Conservation (phyloP, 2,329 filamentous ascomycete genomes). For the Teratosphaeria destructans region DNA sequence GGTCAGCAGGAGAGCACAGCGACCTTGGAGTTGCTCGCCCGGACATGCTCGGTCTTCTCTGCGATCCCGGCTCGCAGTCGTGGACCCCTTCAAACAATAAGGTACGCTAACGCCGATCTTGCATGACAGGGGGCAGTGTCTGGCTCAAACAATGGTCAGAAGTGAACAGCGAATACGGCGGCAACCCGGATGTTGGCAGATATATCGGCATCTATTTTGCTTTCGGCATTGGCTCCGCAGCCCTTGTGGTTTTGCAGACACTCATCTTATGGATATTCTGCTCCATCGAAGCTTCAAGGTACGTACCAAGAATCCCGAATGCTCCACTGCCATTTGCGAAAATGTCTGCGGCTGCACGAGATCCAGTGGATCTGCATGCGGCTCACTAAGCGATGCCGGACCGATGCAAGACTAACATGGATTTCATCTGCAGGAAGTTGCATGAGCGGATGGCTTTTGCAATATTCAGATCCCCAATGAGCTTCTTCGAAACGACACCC, state of each 20-base stretch:
- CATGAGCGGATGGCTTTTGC: conserved; percentile 83
- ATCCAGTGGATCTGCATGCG: conserved; percentile 1
- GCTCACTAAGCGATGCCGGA: conserved; percentile 10
- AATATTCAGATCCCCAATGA: conserved; percentile 97
- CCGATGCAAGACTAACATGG: conserved; percentile 6
- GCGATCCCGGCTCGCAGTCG: neutral
- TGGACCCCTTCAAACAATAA: neutral
- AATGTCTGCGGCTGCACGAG: conserved; percentile 6
- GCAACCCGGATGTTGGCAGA: conserved; percentile 70
- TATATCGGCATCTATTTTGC: conserved; percentile 95
- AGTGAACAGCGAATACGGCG: conserved; percentile 54
- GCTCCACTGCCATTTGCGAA: conserved; percentile 2
- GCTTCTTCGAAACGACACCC: conserved; percentile 95
- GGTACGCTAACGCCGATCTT: conserved; percentile 13
- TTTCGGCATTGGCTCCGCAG: conserved; percentile 77
- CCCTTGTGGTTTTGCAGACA: conserved; percentile 81
- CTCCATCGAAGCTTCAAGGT: conserved; percentile 67
- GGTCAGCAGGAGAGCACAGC: neutral
- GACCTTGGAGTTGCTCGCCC: neutral
- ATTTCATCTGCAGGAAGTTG: conserved; percentile 63
- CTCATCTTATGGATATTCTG: conserved; percentile 98
- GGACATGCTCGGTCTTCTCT: conserved; percentile 14
- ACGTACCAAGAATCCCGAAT: conserved; percentile 22
- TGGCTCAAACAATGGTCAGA: conserved; percentile 96
- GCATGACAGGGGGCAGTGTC: conserved; percentile 57